Evolutionary conservation across 768 basidiomycete species (phyloP), one percentile per base, ranked within the genome.

Genomic region (Xerocomellus dryophilus): DNA sequence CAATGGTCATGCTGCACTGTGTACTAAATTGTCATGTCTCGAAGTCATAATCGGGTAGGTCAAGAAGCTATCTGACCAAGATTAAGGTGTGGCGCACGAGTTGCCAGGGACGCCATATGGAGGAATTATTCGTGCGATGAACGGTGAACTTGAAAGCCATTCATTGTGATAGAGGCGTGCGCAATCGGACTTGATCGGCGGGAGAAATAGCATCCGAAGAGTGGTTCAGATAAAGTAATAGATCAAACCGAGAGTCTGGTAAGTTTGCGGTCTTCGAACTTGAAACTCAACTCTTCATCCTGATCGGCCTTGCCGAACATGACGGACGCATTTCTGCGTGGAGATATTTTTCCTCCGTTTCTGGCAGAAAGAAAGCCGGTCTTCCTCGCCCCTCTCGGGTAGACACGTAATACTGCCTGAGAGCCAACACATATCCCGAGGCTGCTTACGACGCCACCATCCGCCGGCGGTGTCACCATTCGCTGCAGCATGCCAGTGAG

Each of bases 101-200:
- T 58, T 58, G 57, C 57, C 49, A 58, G 44, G 57, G 57, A 15
- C 20, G 1, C 47, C 34, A 49, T 38, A 54, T 54, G 53, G 57
- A 48, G 57, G 36, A 58, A 40, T 21, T 47, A 9, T 45, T 48
- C 25, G 45, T 56, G 47, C 56, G 56, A 49, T 27, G 40, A 25
- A 35, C 57, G 58, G 58, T 31, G 18, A n/a, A n/a, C n/a, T n/a
- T n/a, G n/a, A 25, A 12, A 51, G 51, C 35, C 32, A 48, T 58
- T 56, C 54, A 54, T 54, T 64, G 64, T 62, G 63, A 61, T 48
- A 23, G 38, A 43, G 54, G 54, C 35, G 41, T 59, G 55, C 53
- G 32, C 59, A 60, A 71, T 71, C 65, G 69, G 67, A 70, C 51
- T 66, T 66, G 68, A 70, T 68, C 60, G 67, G 67, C 68, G 69